Evolutionary conservation across 495 filamentous ascomycete species (phyloP), one percentile per base, ranked within the genome.

Genomic region (Aspergillus nanangensis): DNA sequence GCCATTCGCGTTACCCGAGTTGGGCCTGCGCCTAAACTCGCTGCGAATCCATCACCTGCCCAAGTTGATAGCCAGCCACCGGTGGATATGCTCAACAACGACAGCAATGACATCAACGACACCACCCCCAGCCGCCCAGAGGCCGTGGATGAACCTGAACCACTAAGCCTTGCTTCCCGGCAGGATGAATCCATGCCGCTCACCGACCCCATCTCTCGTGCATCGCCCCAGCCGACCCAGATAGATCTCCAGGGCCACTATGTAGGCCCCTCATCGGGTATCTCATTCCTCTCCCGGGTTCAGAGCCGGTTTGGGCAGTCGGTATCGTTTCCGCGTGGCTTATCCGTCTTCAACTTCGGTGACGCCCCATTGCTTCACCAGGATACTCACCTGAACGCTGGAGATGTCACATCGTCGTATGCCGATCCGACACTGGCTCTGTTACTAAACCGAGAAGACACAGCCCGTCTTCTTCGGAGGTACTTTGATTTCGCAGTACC

Each of bases 401-500:
- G 32, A 9, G 9, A 33, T 9, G 8, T 33, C 17, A 3, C 31
- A 3, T 33, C 31, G 8, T 3, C 31, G 8, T 33, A 33, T 33
- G 3, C 8, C 8, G 32, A 34, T 17, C 9, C 32, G 10, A 34
- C 32, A 17, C 18, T 34, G n/a, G 5, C 32, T 13, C 10, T 34
- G 9, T 17, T 34, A 11, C 32, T 34, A 9, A 34, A 34, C 32
- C 32, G 32, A 13, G 32, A 34, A 14, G 32, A 34, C 10, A 34
- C 32, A 1, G 5, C 25, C 47, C 53, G 11, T 42, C 41, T 56
- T 32, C 33, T 58, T n/a, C 29, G 42, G n/a, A 41, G 53, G 8
- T 64, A 64, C 33, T 64, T 64, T 41, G 58, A 64, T 22, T 58
- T 61, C 38, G 57, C 55, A 5, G 50, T 61, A 37, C 57, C 56